Percentiles rank a stretch among this genome's conserved stretches.
Evolutionary conservation across 2,329 filamentous ascomycete genomes (phyloP).

Genomic region (Shiraia sp.): DNA sequence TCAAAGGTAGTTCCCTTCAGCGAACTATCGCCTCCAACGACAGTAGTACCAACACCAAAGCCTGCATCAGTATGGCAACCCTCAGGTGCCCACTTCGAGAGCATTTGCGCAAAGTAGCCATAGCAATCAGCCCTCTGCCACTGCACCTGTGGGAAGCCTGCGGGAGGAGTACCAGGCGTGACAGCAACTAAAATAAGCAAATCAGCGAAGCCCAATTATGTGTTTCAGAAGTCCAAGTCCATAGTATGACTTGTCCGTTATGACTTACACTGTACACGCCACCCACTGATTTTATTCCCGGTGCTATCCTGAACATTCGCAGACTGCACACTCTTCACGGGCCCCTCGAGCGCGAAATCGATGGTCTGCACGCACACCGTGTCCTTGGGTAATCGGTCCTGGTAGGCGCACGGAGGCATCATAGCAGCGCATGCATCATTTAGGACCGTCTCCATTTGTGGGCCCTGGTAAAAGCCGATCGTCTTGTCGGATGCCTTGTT

Average conservation of each 20-base stretch:
- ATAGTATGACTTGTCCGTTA: fast-evolving
- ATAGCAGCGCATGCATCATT: constrained; percentile 33
- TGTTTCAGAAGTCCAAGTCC: constrained; percentile 1
- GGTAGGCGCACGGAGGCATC: constrained; percentile 32
- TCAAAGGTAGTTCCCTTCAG: constrained; percentile 30
- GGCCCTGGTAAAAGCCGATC: constrained; percentile 23
- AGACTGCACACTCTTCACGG: constrained; percentile 20
- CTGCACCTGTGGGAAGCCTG: constrained; percentile 17
- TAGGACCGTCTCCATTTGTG: constrained; percentile 22
- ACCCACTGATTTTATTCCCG: constrained; percentile 21
- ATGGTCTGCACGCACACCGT: constrained; percentile 21
- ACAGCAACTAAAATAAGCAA: constrained; percentile 29
- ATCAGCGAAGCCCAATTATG: too few species aligned
- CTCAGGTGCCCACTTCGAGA: constrained; percentile 18
- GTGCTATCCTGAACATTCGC: constrained; percentile 17
- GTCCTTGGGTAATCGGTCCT: constrained; percentile 12
- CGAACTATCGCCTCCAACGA: constrained; percentile 22
- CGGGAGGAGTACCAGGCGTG: constrained; percentile 20
- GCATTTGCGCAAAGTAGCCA: constrained; percentile 30
- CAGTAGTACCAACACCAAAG: constrained; percentile 26
- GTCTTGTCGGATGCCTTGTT: constrained; percentile 21
- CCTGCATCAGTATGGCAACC: constrained; percentile 25
- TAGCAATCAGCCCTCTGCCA: constrained; percentile 33
- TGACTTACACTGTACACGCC: constrained; percentile 25
- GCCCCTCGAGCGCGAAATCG: constrained; percentile 19